These are phyloP conservation scores for Chamaenerion angustifolium DNA, from an alignment of 345 rosid species.

Conservation along the genomic window DNA sequence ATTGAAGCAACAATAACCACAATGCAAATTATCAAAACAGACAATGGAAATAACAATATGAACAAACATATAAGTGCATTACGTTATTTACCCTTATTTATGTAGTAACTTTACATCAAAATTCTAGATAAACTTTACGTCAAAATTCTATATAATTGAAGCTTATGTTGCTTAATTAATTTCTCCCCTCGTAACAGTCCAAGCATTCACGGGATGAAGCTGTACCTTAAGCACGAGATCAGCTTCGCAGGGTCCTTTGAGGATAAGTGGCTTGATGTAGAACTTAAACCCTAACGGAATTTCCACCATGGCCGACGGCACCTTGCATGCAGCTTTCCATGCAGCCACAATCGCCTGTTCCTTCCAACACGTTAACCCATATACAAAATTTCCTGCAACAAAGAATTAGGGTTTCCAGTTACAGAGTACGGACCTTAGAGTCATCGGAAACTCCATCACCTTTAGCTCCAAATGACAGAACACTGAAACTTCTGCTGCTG, in stretches of 20 bases:
- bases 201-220: too few relatives aligned
- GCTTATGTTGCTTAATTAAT: too few relatives aligned
- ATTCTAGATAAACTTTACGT: too few relatives aligned
- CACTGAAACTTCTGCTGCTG: constrained; percentile 10
- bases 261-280: constrained; percentile 36
- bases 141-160: too few relatives aligned
- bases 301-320: constrained; percentile 25
- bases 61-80: too few relatives aligned
- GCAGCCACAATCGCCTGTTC: constrained; percentile 34
- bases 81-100: too few relatives aligned
- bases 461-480: constrained; percentile 44
- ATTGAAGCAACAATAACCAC: too few relatives aligned
- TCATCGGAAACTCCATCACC: constrained; percentile 53
- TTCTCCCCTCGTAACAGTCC: too few relatives aligned
- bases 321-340: constrained; percentile 54
- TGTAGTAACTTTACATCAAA: too few relatives aligned
- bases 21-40: too few relatives aligned
- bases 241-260: constrained; percentile 60
- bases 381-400: neutral
- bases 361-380: neutral
- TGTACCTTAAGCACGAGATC: constrained; percentile 46
- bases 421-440: constrained; percentile 21
- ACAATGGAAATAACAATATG: too few relatives aligned
- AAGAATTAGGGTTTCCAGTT: neutral
- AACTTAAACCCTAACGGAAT: constrained; percentile 35